phyloP scores from a whole-genome alignment of 371 early-diverging fungal species.

The Rhizopus sp. region DNA sequence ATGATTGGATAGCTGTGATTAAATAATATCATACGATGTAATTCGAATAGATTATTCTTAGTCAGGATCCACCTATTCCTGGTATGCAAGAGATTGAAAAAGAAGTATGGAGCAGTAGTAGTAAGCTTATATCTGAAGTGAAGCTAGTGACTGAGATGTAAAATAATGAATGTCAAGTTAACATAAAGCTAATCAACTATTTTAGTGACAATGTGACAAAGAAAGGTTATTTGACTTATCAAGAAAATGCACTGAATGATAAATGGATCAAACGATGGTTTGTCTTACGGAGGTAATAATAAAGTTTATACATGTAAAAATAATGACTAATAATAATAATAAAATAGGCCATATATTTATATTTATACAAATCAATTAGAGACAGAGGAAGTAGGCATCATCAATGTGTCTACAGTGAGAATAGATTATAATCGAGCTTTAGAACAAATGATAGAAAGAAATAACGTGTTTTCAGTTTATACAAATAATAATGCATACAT shows the following conservation, averaged over 20 bases:
- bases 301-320: not conserved
- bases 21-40: slow-evolving; percentile 1
- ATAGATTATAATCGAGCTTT: slow-evolving; percentile 64
- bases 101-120: slow-evolving; percentile 7
- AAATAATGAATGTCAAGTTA: not conserved
- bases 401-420: slow-evolving; percentile 66
- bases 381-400: slow-evolving; percentile 63
- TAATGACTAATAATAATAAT: not conserved
- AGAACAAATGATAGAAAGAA: slow-evolving; percentile 47
- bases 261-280: slow-evolving; percentile 78
- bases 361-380: slow-evolving; percentile 65
- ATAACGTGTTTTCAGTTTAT: slow-evolving; percentile 72
- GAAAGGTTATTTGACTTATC: slow-evolving; percentile 59
- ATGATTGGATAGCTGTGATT: not conserved
- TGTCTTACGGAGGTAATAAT: slow-evolving; percentile 67
- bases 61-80: slow-evolving; percentile 19
- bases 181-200: not conserved
- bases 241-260: slow-evolving; percentile 57
- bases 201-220: slow-evolving; percentile 57
- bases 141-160: slow-evolving; percentile 56
- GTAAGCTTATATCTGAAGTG: slow-evolving; percentile 55
- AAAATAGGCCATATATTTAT: slow-evolving; percentile 69
- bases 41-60: slow-evolving; percentile 4
- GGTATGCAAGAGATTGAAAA: slow-evolving; percentile 35
- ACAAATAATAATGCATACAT: slow-evolving; percentile 70